Conservation (phyloP, 176 grass and related monocot species). For the Rhynchospora tenuis region DNA sequence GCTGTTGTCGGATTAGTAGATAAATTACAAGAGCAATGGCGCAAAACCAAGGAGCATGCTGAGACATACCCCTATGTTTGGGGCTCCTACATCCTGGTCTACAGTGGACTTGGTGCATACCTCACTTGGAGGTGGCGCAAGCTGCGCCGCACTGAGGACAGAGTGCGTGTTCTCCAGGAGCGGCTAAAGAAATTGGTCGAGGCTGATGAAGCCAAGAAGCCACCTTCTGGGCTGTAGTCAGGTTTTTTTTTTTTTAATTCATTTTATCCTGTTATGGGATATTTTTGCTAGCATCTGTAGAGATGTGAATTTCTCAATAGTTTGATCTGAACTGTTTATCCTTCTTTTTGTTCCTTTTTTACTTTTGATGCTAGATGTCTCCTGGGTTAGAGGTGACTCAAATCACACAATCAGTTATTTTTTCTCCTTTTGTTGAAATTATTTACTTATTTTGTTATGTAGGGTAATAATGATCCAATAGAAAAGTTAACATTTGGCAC, state of each 20-base stretch:
- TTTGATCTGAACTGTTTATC: neutral
- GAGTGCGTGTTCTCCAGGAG: slow-evolving; percentile 49
- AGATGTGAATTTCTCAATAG: neutral
- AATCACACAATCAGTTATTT: too few species aligned
- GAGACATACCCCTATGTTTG: slow-evolving; percentile 51
- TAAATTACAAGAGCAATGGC: slow-evolving; percentile 45
- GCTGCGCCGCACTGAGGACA: neutral
- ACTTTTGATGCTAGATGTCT: too few species aligned
- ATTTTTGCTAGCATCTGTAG: neutral
- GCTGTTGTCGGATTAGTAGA: slow-evolving; percentile 15
- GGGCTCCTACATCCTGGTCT: slow-evolving; percentile 64
- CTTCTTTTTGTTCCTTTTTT: neutral
- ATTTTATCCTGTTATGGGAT: neutral
- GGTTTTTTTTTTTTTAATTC: neutral
- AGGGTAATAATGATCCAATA: too few species aligned
- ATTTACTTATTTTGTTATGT: too few species aligned
- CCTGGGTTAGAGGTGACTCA: too few species aligned
- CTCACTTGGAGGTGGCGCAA: too few species aligned
- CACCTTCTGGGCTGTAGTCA: neutral
- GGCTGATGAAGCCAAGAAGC: slow-evolving; percentile 36
- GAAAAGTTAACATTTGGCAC: too few species aligned
- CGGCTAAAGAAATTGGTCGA: slow-evolving; percentile 60
- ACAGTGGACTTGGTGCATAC: slow-evolving; percentile 36
- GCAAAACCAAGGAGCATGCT: slow-evolving; percentile 69
- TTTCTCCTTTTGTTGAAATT: too few species aligned